Conservation (phyloP, 192 early-diverging fungal species). For the Coemansia pectinata region DNA sequence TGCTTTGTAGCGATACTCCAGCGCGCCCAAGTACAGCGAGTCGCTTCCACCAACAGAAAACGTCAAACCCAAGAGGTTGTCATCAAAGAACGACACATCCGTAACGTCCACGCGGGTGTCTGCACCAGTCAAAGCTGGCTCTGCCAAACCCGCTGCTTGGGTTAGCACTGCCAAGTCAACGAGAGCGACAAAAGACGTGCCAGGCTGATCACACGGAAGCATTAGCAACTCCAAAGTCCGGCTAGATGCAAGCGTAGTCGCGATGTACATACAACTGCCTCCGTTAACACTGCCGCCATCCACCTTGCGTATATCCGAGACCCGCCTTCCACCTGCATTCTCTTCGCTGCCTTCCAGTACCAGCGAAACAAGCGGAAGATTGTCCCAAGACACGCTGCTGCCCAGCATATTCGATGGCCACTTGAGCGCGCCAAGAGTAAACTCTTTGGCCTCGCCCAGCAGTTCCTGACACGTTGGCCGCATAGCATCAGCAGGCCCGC, state of each 20-base stretch:
- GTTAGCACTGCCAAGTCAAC: constrained; percentile 2
- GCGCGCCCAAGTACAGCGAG: constrained; percentile 25
- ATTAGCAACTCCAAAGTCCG: neutral
- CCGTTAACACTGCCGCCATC: no score
- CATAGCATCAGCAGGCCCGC: neutral
- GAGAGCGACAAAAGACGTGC: neutral
- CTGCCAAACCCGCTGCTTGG: neutral
- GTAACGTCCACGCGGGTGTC: constrained; percentile 10
- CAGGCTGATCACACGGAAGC: neutral
- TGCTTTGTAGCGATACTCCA: constrained; percentile 17
- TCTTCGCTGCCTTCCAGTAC: neutral
- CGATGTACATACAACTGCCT: neutral
- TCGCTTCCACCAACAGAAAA: constrained; percentile 32
- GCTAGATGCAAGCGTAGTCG: neutral
- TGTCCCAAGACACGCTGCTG: constrained; percentile 19
- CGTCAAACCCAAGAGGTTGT: constrained; percentile 19
- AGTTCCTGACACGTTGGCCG: constrained; percentile 1
- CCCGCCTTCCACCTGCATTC: neutral
- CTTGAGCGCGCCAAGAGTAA: constrained; percentile 18
- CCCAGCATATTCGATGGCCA: constrained; percentile 45
- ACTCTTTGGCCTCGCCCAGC: constrained; percentile 6
- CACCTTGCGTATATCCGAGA: constrained; percentile 2
- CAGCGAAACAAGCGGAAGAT: neutral
- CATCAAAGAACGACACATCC: constrained; percentile 40
- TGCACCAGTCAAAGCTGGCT: neutral